Percentiles rank a stretch among this genome's conserved stretches.
These are phyloP conservation scores for Candida oleophila DNA, from an alignment of 805 yeast species.

Conservation along the genomic window DNA sequence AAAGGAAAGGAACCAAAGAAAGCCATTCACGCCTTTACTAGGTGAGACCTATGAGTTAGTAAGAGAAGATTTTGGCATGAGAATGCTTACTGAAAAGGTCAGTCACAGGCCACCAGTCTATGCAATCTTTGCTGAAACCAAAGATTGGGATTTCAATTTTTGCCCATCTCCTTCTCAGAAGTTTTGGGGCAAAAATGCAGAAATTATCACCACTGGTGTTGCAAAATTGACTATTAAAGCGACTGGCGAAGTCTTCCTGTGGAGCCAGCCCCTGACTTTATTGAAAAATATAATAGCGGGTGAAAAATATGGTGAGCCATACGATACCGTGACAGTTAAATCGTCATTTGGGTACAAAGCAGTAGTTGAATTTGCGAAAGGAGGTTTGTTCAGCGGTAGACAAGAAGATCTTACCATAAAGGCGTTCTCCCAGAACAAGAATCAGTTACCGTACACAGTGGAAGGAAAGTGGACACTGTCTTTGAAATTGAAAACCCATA, in stretches of 20 bases:
- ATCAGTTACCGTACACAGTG: constrained; percentile 41
- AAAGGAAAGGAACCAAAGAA: constrained; percentile 74
- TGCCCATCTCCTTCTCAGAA: constrained; percentile 78
- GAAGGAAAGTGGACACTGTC: constrained; percentile 85
- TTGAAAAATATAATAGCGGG: constrained; percentile 90
- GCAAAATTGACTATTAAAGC: constrained; percentile 54
- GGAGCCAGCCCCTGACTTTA: constrained; percentile 81
- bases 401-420: constrained; percentile 63
- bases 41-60: constrained; percentile 94
- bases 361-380: constrained; percentile 69
- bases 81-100: constrained; percentile 83
- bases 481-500: constrained; percentile 44
- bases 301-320: constrained; percentile 90
- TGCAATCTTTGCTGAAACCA: constrained; percentile 75
- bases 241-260: constrained; percentile 72
- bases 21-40: constrained; percentile 91
- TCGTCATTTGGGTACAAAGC: constrained; percentile 72
- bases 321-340: constrained; percentile 61
- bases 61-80: constrained; percentile 74
- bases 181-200: constrained; percentile 94
- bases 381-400: constrained; percentile 82
- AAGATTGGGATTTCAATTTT: constrained; percentile 66
- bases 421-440: constrained; percentile 38
- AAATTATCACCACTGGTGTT: constrained; percentile 73
- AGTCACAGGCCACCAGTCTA: constrained; percentile 83